A percentile compares a stretch with the other conserved stretches of the same genome.
Conservation (phyloP, 495 filamentous ascomycete species). For the Acidiella bohemica region DNA sequence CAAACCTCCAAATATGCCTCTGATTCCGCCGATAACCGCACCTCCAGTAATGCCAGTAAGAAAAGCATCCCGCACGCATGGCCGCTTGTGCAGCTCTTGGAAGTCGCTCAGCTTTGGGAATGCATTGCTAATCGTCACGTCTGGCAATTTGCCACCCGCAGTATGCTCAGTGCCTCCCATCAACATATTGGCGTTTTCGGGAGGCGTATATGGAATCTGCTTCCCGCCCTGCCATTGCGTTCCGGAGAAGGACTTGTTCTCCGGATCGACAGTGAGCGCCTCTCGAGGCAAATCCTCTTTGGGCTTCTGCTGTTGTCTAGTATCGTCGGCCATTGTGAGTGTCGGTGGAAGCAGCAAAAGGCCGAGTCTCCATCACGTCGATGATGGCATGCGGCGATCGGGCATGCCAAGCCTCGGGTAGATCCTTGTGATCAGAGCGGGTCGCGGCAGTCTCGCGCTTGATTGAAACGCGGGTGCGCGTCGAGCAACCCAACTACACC, state of each 20-base stretch:
- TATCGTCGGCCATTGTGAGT: constrained; percentile 43
- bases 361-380: background rate
- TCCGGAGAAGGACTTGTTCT: constrained; percentile 27
- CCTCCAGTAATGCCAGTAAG: constrained; percentile 70
- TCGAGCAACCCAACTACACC: too few relatives aligned
- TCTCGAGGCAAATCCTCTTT: constrained; percentile 8
- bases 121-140: constrained; percentile 42
- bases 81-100: constrained; percentile 57
- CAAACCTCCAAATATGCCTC: constrained; percentile 63
- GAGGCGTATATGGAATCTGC: constrained; percentile 4
- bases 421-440: too few relatives aligned
- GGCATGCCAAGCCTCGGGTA: too few relatives aligned
- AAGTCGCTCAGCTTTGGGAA: constrained; percentile 52
- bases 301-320: constrained; percentile 21
- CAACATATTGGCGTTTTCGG: constrained; percentile 34
- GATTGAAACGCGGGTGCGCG: too few relatives aligned
- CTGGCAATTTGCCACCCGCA: constrained; percentile 30
- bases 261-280: constrained; percentile 25
- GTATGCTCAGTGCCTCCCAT: constrained; percentile 29
- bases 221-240: constrained; percentile 21
- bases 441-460: too few relatives aligned
- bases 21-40: constrained; percentile 55
- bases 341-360: too few relatives aligned
- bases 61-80: constrained; percentile 71
- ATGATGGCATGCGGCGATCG: background rate